A percentile compares a stretch with the other conserved stretches of the same genome.
These are phyloP conservation scores for Trametes hirsuta DNA, from an alignment of 1,284 basidiomycete genomes.

Conservation along the genomic window DNA sequence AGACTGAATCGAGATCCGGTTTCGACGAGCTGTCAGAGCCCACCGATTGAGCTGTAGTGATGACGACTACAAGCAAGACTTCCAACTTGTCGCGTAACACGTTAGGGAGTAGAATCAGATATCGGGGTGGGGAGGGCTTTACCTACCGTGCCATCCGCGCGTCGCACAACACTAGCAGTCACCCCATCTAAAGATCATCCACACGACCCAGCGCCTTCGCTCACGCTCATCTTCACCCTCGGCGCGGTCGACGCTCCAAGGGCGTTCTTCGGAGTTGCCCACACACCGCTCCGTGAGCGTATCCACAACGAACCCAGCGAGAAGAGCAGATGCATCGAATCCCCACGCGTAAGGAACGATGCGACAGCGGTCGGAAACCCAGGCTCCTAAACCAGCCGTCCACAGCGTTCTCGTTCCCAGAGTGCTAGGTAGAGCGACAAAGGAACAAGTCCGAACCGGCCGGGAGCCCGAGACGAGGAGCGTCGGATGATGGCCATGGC, in stretches of 20 bases:
- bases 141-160: neutral
- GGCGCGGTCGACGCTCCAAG: slow-evolving; percentile 55
- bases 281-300: slow-evolving; percentile 52
- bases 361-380: slow-evolving; percentile 47
- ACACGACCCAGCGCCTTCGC: slow-evolving; percentile 69
- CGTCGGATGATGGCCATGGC: neutral
- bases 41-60: too few relatives aligned
- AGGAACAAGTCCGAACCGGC: neutral
- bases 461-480: neutral
- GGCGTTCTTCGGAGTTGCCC: slow-evolving; percentile 39
- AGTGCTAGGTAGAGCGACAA: neutral
- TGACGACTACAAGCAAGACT: too few relatives aligned
- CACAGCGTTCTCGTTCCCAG: too few relatives aligned
- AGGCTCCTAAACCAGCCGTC: too few relatives aligned
- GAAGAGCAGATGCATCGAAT: slow-evolving; percentile 43
- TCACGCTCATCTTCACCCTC: slow-evolving; percentile 64
- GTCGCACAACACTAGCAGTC: neutral
- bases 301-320: slow-evolving; percentile 51
- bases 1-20: neutral
- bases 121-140: neutral
- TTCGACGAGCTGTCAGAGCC: neutral
- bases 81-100: too few relatives aligned
- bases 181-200: slow-evolving; percentile 64
- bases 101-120: too few relatives aligned
- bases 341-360: slow-evolving; percentile 68